A percentile compares a stretch with the other conserved stretches of the same genome.
Evolutionary conservation across 768 basidiomycete species (phyloP).

Genomic region (Baorangia bicolor): DNA sequence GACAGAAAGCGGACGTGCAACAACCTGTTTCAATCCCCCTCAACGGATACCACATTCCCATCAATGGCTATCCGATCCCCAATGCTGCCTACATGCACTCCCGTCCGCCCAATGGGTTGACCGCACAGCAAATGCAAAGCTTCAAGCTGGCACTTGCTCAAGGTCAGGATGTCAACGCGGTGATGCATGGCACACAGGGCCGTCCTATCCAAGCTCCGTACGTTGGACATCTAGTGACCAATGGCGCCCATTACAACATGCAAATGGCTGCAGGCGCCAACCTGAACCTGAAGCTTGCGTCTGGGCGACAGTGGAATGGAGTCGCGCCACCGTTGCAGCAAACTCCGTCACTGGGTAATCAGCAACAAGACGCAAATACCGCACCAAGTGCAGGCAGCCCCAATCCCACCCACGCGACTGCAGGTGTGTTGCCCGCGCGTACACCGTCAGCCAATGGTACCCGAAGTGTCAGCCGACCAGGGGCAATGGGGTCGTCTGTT

Average conservation of each 20-base stretch:
- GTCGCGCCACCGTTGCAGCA: conserved; percentile 25
- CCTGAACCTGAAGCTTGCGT: conserved; percentile 37
- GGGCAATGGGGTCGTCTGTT: conserved; percentile 17
- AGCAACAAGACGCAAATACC: conserved; percentile 25
- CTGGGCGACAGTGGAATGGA: conserved; percentile 41
- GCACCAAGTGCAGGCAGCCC: conserved; percentile 37
- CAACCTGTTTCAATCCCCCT: conserved; percentile 40
- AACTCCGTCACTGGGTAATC: conserved; percentile 20
- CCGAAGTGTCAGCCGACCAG: conserved; percentile 41
- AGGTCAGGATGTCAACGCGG: conserved; percentile 38
- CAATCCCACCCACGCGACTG: conserved; percentile 32
- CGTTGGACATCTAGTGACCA: conserved; percentile 30
- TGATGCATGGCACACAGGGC: conserved; percentile 34
- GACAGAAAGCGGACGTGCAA: conserved; percentile 50
- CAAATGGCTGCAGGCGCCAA: conserved; percentile 25
- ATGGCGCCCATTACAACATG: conserved; percentile 32
- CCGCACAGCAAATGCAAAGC: conserved; percentile 58
- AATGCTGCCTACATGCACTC: conserved; percentile 35
- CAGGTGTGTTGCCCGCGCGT: conserved; percentile 39
- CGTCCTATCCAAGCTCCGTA: conserved; percentile 38
- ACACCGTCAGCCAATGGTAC: conserved; percentile 59
- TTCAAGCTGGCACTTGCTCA: conserved; percentile 56
- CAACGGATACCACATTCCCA: conserved; percentile 50
- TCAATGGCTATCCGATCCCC: conserved; percentile 39
- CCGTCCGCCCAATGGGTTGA: conserved; percentile 43